Evolutionary conservation across 352 stramenopile genomes (phyloP), one percentile per base, ranked within the genome.

Genomic region (Globisporangium yorkense): DNA sequence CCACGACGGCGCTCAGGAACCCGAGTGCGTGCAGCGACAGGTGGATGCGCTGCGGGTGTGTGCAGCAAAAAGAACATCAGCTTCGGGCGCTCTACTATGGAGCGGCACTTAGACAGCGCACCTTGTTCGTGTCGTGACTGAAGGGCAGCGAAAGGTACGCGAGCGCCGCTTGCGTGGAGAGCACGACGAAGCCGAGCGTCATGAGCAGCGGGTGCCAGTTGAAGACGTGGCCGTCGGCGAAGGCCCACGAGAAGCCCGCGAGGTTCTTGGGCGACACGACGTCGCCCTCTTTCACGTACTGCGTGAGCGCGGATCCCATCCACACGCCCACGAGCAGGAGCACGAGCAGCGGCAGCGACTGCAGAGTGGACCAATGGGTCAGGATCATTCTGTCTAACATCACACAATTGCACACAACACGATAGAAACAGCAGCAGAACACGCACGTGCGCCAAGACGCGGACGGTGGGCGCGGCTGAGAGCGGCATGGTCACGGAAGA

Each of bases 141-240:
- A 88, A 89, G 7, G 82, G 82, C 51, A 89, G 50, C 10, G 77
- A 84, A 31, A 81, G 75, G 71, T 92, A 92, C 46, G 59, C 76
- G 20, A 92, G 63, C 33, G 77, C 77, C 6, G 82, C 76, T 51
- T 90, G 71, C 12, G 73, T 76, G 8, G 75, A 88, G 73, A 79
- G 93, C 39, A 94, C 84, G 49, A 94, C 65, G 39, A 96, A 84
- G 37, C 84, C 86, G 47, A 93, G 71, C 46, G 74, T 85, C 86
- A 94, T 94, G 71, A 96, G 72, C 51, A 92, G 52, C 50, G 86
- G 86, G 65, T 96, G 86, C 84, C 86, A 96, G 55, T 92, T 92
- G 67, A 96, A 96, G 49, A 96, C 82, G 29, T 62, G 68, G 13
- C 57, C 70, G 56, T 92, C 80, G 24, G 71, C 74, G 31, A 72